phyloP scores from a whole-genome alignment of 2,329 filamentous ascomycete species.

The Plenodomus lindquistii region DNA sequence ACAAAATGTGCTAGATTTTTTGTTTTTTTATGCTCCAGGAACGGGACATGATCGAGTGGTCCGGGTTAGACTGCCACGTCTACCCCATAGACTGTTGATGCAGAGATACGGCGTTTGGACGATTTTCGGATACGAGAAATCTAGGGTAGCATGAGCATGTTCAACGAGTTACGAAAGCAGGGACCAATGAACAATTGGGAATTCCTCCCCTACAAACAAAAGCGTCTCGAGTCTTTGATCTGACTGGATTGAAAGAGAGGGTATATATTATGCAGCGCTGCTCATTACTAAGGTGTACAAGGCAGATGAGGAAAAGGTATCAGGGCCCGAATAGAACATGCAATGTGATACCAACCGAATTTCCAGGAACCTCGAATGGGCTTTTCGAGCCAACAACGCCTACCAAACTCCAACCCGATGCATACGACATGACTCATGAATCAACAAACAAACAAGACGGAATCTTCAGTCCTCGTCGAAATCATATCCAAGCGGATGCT shows the following conservation, averaged over 20 bases:
- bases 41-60: not conserved
- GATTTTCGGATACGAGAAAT: constrained; percentile 22
- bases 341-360: too few relatives aligned
- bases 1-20: constrained; percentile 64
- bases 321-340: too few relatives aligned
- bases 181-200: constrained; percentile 40
- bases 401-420: not conserved
- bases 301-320: too few relatives aligned
- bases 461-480: constrained; percentile 19
- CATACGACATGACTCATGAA: not conserved
- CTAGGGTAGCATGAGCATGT: constrained; percentile 38
- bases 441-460: not conserved
- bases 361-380: too few relatives aligned
- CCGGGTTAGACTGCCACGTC: constrained; percentile 1
- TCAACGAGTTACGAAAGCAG: constrained; percentile 38
- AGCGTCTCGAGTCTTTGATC: not conserved
- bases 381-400: too few relatives aligned
- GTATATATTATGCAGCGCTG: too few relatives aligned
- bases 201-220: constrained; percentile 40
- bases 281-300: too few relatives aligned
- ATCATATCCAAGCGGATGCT: constrained; percentile 20
- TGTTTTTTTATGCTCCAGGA: too few relatives aligned
- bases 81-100: constrained; percentile 20
- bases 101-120: constrained; percentile 17
- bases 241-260: not conserved